Conservation (phyloP, 371 early-diverging fungal species). For the Mucor plumbeus region DNA sequence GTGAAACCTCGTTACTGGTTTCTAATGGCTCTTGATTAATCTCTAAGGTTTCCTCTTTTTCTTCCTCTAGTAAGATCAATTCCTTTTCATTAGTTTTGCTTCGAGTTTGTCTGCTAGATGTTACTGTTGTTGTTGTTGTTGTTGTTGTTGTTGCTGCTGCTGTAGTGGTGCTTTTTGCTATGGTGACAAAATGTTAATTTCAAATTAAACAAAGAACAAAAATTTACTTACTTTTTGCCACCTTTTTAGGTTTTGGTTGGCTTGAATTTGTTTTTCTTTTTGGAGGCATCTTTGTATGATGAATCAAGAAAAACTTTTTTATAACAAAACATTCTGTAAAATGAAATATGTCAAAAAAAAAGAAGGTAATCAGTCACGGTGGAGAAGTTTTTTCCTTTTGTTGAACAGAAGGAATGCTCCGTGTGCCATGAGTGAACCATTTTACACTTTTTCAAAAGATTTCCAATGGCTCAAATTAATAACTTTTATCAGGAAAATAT, state of each 20-base stretch:
- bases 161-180: neutral
- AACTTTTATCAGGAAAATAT: too few species aligned
- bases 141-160: neutral
- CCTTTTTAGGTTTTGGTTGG: slow-evolving; percentile 2
- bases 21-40: neutral
- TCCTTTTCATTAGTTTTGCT: neutral
- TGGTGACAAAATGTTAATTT: neutral
- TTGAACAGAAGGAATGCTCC: too few species aligned
- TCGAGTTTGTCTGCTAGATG: neutral
- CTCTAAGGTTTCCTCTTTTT: neutral
- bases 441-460: too few species aligned
- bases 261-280: slow-evolving; percentile 11
- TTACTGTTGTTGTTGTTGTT: neutral
- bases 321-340: too few species aligned
- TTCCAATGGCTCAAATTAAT: too few species aligned
- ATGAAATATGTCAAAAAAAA: neutral
- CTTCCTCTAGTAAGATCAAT: neutral
- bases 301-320: neutral
- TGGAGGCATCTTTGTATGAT: slow-evolving; percentile 9
- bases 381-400: neutral
- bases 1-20: neutral
- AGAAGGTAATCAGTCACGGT: neutral
- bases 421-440: too few species aligned
- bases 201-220: neutral
- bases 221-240: slow-evolving; percentile 1